Evolutionary conservation across 1,284 basidiomycete genomes (phyloP).

Genomic region (Exobasidium cylindrosporum): DNA sequence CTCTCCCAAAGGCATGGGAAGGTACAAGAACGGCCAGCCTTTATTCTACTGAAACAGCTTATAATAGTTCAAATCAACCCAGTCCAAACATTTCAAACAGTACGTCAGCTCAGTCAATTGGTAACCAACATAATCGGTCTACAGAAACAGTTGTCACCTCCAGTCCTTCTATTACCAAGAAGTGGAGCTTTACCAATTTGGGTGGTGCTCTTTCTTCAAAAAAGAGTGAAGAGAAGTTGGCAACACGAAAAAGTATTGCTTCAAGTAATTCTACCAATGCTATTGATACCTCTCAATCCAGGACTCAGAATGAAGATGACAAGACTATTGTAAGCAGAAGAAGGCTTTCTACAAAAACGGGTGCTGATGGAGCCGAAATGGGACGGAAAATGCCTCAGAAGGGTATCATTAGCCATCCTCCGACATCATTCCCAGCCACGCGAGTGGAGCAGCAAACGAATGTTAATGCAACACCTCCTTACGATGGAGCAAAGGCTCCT

Average conservation of each 20-base stretch:
- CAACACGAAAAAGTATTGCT: neutral
- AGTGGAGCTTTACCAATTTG: slow-evolving; percentile 10
- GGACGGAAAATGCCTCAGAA: neutral
- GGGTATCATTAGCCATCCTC: neutral
- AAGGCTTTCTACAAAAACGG: neutral
- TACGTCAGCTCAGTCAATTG: neutral
- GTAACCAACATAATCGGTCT: neutral
- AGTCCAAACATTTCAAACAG: neutral
- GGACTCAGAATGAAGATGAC: too few species aligned
- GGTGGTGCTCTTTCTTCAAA: neutral
- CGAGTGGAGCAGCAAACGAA: neutral
- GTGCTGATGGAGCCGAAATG: neutral
- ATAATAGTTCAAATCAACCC: neutral
- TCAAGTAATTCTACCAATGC: neutral
- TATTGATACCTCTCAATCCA: neutral
- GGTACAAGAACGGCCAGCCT: slow-evolving; percentile 61
- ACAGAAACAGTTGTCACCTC: neutral
- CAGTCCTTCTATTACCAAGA: neutral
- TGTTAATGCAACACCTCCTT: neutral
- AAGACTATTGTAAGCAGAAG: neutral
- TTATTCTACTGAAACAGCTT: neutral
- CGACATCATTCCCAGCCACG: neutral
- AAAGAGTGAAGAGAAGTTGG: slow-evolving; percentile 8
- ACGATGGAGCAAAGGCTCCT: slow-evolving; percentile 9
- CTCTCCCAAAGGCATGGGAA: slow-evolving; percentile 84